These are phyloP conservation scores for Plasmodium relictum DNA, from an alignment of 169 alveolate species.

Conservation along the genomic window DNA sequence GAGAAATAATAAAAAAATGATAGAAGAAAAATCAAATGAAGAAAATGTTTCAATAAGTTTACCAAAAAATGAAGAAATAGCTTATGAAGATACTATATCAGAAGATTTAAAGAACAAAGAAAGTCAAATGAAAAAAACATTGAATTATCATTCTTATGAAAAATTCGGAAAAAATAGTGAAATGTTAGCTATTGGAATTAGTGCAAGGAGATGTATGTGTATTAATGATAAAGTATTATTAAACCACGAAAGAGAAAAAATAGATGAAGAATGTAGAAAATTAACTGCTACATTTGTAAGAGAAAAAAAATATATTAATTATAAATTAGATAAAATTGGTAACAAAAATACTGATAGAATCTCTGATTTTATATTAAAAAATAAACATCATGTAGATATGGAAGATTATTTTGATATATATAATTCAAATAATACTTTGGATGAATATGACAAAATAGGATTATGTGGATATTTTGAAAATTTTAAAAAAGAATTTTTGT, in stretches of 20 bases:
- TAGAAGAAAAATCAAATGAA: conserved; percentile 76
- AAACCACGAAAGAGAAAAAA: conserved; percentile 51
- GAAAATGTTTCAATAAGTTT: conserved; percentile 17
- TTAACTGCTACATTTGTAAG: conserved; percentile 64
- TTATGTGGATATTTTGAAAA: conserved; percentile 90
- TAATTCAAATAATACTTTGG: conserved; percentile 64
- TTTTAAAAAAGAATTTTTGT: conserved; percentile 85
- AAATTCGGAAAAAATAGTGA: conserved; percentile 21
- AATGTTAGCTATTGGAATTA: conserved; percentile 24
- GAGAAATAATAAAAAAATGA: conserved; percentile 29
- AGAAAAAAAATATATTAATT: conserved; percentile 62
- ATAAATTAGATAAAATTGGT: conserved; percentile 25
- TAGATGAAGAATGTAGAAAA: conserved; percentile 64
- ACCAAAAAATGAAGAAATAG: background rate
- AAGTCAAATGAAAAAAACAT: background rate
- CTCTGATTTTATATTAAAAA: conserved; percentile 77
- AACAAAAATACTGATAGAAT: conserved; percentile 52
- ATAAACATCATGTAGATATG: conserved; percentile 54
- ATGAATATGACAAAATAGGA: conserved; percentile 83
- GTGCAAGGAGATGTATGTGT: conserved; percentile 72
- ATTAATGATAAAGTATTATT: conserved; percentile 57
- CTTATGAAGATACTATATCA: background rate
- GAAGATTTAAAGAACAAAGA: background rate
- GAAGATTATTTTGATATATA: conserved; percentile 78
- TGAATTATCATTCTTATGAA: background rate